A percentile compares a stretch with the other conserved stretches of the same genome.
Evolutionary conservation across 108 stramenopile species (phyloP).

Genomic region (Aurantiochytrium sp.): DNA sequence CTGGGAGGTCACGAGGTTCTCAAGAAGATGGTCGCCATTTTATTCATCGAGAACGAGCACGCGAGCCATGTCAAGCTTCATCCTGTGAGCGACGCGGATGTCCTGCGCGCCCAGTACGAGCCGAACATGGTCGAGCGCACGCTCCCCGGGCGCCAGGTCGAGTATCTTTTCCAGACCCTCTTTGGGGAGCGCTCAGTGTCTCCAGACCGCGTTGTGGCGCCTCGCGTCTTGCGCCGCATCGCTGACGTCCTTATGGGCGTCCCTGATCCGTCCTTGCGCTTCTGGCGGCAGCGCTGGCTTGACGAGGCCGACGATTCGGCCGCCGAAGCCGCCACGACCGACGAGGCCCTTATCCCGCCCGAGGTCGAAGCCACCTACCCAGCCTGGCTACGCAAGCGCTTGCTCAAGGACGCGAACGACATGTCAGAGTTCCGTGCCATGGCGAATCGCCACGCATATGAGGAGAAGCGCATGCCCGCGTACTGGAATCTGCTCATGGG

Average conservation of each 20-base stretch:
- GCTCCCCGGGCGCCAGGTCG: background rate
- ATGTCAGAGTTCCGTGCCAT: background rate
- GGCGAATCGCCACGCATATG: background rate
- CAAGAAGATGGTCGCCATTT: background rate
- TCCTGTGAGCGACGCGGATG: background rate
- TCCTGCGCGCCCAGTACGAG: background rate
- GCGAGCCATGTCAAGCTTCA: background rate
- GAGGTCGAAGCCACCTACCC: background rate
- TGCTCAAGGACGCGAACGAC: background rate
- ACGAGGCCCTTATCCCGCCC: background rate
- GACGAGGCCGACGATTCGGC: background rate
- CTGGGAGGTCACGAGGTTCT: slow-evolving; percentile 2
- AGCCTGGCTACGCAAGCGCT: background rate
- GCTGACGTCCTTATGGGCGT: slow-evolving; percentile 23
- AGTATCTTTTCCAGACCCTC: background rate
- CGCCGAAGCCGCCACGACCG: background rate
- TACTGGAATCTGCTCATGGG: background rate
- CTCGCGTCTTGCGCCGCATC: background rate
- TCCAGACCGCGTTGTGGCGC: background rate
- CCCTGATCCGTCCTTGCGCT: background rate
- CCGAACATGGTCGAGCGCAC: slow-evolving; percentile 20
- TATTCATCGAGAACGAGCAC: background rate
- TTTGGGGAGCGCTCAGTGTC: background rate
- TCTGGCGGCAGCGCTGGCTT: background rate
- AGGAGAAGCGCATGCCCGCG: background rate